phyloP scores from a whole-genome alignment of 2,329 filamentous ascomycete species.

The Arachnomyces sp. region DNA sequence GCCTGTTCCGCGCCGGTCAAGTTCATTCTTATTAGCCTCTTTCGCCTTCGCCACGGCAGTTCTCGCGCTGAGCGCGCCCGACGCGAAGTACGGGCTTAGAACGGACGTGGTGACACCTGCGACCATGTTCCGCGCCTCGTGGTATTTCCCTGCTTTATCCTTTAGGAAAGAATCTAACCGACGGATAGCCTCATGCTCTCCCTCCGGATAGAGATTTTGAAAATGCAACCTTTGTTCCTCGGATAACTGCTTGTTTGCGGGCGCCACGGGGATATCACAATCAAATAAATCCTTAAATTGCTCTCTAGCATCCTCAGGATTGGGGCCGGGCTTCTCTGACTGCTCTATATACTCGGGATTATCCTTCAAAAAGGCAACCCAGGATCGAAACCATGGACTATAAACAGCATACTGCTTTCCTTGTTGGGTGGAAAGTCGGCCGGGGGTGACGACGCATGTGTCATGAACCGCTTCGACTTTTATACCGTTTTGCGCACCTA shows the following conservation, averaged over 20 bases:
- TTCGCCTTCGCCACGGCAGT: constrained; percentile 58
- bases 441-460: constrained; percentile 72
- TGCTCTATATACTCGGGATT: constrained; percentile 59
- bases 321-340: constrained; percentile 49
- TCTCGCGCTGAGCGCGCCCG: constrained; percentile 58
- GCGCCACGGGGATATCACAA: constrained; percentile 51
- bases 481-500: constrained; percentile 55
- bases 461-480: constrained; percentile 68
- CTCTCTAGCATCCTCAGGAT: constrained; percentile 42
- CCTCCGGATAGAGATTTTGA: constrained; percentile 59
- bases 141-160: constrained; percentile 55
- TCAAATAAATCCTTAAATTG: constrained; percentile 52
- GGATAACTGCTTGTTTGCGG: constrained; percentile 53
- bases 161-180: constrained; percentile 61
- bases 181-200: constrained; percentile 61
- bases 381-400: constrained; percentile 69
- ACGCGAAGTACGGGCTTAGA: constrained; percentile 64
- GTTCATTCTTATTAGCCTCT: constrained; percentile 51
- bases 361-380: constrained; percentile 63
- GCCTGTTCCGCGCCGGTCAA: constrained; percentile 59
- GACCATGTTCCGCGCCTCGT: constrained; percentile 58
- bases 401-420: constrained; percentile 81
- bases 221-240: constrained; percentile 52
- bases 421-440: constrained; percentile 54
- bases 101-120: constrained; percentile 55